Evolutionary conservation across 2,329 filamentous ascomycete species (phyloP).

Genomic region (Hyphodiscus sp.): DNA sequence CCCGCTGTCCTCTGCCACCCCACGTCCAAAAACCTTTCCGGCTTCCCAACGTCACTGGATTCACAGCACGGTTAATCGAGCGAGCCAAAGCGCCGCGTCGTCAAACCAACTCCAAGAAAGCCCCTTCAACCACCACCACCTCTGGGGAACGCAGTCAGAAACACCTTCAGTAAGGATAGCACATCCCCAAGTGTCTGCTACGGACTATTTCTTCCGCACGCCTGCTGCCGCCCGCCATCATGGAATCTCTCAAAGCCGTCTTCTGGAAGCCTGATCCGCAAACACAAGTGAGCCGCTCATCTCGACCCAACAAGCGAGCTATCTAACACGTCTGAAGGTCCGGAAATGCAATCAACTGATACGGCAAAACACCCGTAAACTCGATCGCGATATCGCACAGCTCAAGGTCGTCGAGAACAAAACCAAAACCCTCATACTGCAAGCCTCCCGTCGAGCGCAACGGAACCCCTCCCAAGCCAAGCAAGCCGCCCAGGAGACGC

Average conservation of each 20-base stretch:
- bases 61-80: too few relatives aligned
- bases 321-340: slow-evolving; percentile 49
- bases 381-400: slow-evolving; percentile 84
- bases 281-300: slow-evolving; percentile 62
- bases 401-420: slow-evolving; percentile 76
- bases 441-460: slow-evolving; percentile 74
- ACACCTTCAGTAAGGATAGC: neutral
- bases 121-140: too few relatives aligned
- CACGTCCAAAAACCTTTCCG: too few relatives aligned
- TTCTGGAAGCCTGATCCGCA: slow-evolving; percentile 92
- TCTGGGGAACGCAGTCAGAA: too few relatives aligned
- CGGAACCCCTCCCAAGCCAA: slow-evolving; percentile 70
- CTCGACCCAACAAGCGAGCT: neutral
- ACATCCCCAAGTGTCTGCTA: neutral
- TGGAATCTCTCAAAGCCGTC: slow-evolving; percentile 82
- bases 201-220: neutral
- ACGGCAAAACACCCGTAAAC: slow-evolving; percentile 81
- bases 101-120: too few relatives aligned
- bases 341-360: slow-evolving; percentile 92
- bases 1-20: too few relatives aligned
- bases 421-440: slow-evolving; percentile 77
- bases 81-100: too few relatives aligned
- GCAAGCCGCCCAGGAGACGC: slow-evolving; percentile 76
- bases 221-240: slow-evolving; percentile 32
- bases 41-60: too few relatives aligned